These are phyloP conservation scores for Zizania palustris DNA, from an alignment of 202 grass and related monocot species.

Conservation along the genomic window DNA sequence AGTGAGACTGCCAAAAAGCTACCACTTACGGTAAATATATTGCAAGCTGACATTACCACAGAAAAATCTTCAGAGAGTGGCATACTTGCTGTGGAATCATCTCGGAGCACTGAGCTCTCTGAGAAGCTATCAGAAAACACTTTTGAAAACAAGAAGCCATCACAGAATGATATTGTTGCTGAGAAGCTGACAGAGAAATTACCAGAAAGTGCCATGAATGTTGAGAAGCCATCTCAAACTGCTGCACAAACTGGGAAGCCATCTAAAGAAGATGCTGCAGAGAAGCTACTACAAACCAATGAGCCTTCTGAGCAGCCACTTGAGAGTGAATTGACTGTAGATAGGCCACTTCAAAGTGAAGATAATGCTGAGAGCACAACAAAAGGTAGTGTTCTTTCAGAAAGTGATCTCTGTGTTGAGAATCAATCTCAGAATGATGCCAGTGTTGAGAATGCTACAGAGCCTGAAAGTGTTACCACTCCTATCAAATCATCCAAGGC, in stretches of 20 bases:
- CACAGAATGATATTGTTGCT: conserved; percentile 17
- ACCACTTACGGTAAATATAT: conserved; percentile 10
- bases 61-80: conserved; percentile 29
- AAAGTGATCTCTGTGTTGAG: conserved; percentile 12
- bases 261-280: conserved; percentile 29
- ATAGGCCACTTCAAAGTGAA: conserved; percentile 44
- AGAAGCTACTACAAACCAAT: conserved; percentile 38
- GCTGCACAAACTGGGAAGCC: neutral
- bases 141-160: conserved; percentile 36
- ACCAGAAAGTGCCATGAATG: conserved; percentile 19
- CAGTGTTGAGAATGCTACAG: neutral
- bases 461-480: conserved; percentile 38
- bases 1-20: neutral
- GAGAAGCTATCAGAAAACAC: conserved; percentile 33
- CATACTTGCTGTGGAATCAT: neutral
- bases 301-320: conserved; percentile 42
- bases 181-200: conserved; percentile 18
- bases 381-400: neutral
- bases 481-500: conserved; percentile 7
- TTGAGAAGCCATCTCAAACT: conserved; percentile 8
- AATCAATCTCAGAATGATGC: neutral
- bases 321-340: conserved; percentile 33
- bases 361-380: neutral
- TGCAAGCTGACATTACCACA: conserved; percentile 23
- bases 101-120: neutral